Evolutionary conservation across 2,329 filamentous ascomycete genomes (phyloP), one percentile per base, ranked within the genome.

Genomic region (Polychaeton citri): DNA sequence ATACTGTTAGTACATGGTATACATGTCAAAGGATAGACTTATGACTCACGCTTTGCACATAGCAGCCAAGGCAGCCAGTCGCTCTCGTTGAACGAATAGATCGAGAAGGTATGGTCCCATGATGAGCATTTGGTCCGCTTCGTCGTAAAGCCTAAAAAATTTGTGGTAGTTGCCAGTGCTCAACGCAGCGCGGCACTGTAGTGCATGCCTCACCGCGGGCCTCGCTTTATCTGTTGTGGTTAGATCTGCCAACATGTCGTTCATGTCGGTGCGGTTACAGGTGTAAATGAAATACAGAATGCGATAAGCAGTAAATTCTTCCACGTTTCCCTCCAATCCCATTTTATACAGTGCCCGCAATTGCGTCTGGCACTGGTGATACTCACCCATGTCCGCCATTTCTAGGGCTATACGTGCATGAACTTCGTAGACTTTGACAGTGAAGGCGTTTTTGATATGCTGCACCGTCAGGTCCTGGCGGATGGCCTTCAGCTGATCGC

Each of bases 291-390:
- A 93, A 74, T 98, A 98, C 59, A 98, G 72, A 65, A 98, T 95
- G 74, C 90, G 88, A 71, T 98, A 98, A 46, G 88, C 90, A 74
- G 90, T 90, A 66, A 98, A 98, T 64, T 98, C 90, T 65, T 83
- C 79, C 56, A 83, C 77, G 61, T 87, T 86, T 53, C 88, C 90
- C 56, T 84, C 84, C 58, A 94, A 68, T 48, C 83, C 81, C 65
- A 84, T 75, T 60, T 76, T 75, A 64, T 98, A 96, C 53, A 98
- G 69, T 47, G 81, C 85, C 62, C 85, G 84, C 57, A 98, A 71
- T 67, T 98, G 90, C 54, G 90, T 96, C 69, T 98, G 90, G 64
- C 90, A 98, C 73, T 98, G 90, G 69, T 98, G 98, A 90, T 98
- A 98, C 90, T 98, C 90, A 98, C 90, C 88, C 69, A 96, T 76